A percentile compares a stretch with the other conserved stretches of the same genome.
Evolutionary conservation across 352 stramenopile genomes (phyloP).

Genomic region (Pythium phragmiticola): DNA sequence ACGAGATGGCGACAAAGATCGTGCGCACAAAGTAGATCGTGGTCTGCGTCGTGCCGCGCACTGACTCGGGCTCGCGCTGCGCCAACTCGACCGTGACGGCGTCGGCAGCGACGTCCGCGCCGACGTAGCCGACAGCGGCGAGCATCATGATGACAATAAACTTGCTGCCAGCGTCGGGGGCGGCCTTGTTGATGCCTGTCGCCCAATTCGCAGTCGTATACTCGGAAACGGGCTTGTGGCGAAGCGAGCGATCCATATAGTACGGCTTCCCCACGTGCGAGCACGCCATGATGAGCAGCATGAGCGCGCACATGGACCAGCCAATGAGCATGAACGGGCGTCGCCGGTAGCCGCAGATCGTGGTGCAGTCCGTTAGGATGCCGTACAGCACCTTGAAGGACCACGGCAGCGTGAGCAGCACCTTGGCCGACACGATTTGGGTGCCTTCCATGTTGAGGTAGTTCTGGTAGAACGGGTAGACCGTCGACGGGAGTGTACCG

Average conservation of each 20-base stretch:
- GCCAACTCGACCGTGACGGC: conserved; percentile 26
- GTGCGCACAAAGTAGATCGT: conserved; percentile 24
- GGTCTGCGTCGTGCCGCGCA: conserved; percentile 29
- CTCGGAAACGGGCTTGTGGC: background rate
- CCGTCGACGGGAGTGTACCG: background rate
- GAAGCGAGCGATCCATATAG: conserved; percentile 8
- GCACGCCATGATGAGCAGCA: conserved; percentile 11
- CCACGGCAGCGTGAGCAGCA: background rate
- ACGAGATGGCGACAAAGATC: conserved; percentile 14
- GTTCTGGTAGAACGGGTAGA: background rate
- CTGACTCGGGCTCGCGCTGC: conserved; percentile 24
- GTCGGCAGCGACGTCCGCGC: conserved; percentile 25
- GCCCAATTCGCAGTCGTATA: background rate
- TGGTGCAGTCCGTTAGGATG: background rate
- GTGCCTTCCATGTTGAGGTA: conserved; percentile 2
- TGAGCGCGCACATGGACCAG: background rate
- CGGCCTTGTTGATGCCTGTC: conserved; percentile 15
- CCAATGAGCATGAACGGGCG: conserved; percentile 7
- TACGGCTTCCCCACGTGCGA: conserved; percentile 15
- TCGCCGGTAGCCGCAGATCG: conserved; percentile 2
- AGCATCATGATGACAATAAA: conserved; percentile 21
- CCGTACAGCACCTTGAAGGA: background rate
- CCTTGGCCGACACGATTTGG: background rate
- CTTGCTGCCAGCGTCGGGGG: conserved; percentile 8
- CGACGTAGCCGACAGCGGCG: conserved; percentile 25